These are phyloP conservation scores for Alternaria novae-zelandiae DNA, from an alignment of 2,329 filamentous ascomycete species.

Conservation along the genomic window DNA sequence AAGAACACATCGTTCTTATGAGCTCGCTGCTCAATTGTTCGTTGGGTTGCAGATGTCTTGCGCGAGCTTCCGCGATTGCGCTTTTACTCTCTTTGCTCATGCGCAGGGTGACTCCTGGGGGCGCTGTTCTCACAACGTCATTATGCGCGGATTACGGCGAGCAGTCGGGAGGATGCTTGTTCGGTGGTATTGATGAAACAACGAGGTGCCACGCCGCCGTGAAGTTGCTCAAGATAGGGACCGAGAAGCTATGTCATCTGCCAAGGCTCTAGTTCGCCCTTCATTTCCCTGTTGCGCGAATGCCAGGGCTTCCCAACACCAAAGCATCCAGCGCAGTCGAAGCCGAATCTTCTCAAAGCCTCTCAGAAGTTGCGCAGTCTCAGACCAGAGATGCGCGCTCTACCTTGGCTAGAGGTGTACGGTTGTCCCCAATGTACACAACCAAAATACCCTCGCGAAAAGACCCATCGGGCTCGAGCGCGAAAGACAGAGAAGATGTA, in stretches of 20 bases:
- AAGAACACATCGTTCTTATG: background rate
- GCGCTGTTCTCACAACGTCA: background rate
- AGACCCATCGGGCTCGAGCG: too few relatives aligned
- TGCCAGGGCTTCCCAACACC: background rate
- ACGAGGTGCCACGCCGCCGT: background rate
- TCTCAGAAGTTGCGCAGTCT: background rate
- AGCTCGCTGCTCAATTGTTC: background rate
- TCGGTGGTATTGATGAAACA: conserved; percentile 7
- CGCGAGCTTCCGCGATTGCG: background rate
- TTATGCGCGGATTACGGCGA: background rate
- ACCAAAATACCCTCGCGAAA: too few relatives aligned
- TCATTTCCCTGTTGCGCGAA: conserved; percentile 1
- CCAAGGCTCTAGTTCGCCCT: conserved; percentile 9
- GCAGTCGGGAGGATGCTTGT: background rate
- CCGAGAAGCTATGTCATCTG: background rate
- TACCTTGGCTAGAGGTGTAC: background rate
- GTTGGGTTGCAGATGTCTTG: background rate
- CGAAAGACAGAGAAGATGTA: too few relatives aligned
- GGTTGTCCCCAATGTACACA: too few relatives aligned
- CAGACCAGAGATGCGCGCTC: background rate
- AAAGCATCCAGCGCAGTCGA: background rate
- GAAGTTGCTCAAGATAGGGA: background rate
- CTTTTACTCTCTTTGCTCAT: accelerated
- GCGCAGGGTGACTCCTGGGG: background rate
- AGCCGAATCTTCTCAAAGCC: background rate